Evolutionary conservation across 179 eudicot genomes (phyloP).

Genomic region (Patellifolia procumbens): DNA sequence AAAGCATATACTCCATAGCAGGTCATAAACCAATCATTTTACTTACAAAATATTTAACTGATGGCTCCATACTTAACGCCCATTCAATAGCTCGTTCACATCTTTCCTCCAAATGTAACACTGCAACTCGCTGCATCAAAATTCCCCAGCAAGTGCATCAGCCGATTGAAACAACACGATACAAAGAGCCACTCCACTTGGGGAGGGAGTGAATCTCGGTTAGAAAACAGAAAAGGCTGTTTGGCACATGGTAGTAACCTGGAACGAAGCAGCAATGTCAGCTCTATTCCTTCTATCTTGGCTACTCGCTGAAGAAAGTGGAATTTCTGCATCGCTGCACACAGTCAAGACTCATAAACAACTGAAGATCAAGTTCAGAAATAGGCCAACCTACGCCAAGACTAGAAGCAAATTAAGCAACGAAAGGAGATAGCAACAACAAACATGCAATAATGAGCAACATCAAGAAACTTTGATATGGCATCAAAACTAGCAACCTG

Average conservation of each 20-base stretch:
- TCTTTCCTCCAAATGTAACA: conserved; percentile 88
- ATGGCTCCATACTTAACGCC: conserved; percentile 88
- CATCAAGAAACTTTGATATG: background rate
- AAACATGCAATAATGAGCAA: background rate
- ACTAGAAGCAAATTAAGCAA: background rate
- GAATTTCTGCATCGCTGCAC: conserved; percentile 70
- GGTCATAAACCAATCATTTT: background rate
- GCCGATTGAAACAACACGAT: background rate
- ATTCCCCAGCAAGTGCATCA: background rate
- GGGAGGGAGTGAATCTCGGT: background rate
- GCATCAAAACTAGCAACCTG: background rate
- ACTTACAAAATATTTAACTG: conserved; percentile 69
- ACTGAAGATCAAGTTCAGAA: conserved; percentile 7
- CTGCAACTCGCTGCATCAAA: conserved; percentile 80
- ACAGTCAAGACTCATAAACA: conserved; percentile 14
- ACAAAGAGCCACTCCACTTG: background rate
- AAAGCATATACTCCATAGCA: conserved; percentile 8
- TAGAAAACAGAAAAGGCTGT: background rate
- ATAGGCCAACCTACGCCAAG: background rate
- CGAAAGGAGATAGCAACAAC: background rate
- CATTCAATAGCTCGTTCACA: conserved; percentile 92
- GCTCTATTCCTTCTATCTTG: conserved; percentile 83
- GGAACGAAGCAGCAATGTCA: conserved; percentile 95
- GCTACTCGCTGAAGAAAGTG: conserved; percentile 62
- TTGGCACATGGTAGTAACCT: conserved; percentile 43